Conservation (phyloP, 2,329 filamentous ascomycete genomes). For the Epichloe glyceriae region DNA sequence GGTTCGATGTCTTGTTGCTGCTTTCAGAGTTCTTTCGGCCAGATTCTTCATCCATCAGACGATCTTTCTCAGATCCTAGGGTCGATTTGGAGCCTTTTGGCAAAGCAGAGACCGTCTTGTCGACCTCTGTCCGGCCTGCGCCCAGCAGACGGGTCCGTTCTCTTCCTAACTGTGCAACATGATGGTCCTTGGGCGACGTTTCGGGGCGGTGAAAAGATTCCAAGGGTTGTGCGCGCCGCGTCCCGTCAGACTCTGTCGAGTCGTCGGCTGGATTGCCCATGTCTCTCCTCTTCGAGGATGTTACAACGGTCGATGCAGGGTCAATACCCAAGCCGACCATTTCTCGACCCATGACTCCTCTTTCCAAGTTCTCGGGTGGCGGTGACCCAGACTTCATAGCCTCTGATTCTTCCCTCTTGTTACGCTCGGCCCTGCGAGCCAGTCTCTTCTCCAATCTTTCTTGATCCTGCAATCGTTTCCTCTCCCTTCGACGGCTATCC, state of each 20-base stretch:
- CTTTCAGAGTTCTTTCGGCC: constrained; percentile 42
- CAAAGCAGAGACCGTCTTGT: constrained; percentile 13
- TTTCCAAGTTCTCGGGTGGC: constrained; percentile 43
- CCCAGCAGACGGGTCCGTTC: not conserved
- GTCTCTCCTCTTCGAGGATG: constrained; percentile 37
- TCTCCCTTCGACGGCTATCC: constrained; percentile 67
- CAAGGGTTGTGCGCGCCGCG: constrained; percentile 11
- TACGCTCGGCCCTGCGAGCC: constrained; percentile 53
- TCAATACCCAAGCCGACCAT: constrained; percentile 43
- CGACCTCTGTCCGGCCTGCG: constrained; percentile 3
- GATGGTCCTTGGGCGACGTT: constrained; percentile 9
- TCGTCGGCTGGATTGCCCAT: constrained; percentile 12
- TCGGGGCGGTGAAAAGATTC: constrained; percentile 20
- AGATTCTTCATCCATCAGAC: constrained; percentile 33
- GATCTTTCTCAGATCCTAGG: constrained; percentile 26
- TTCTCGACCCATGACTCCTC: constrained; percentile 48
- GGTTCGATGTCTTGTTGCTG: constrained; percentile 27
- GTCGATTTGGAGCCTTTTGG: constrained; percentile 29
- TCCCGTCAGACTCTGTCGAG: constrained; percentile 12
- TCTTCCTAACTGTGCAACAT: not conserved
- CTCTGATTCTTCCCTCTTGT: constrained; percentile 43
- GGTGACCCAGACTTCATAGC: constrained; percentile 37
- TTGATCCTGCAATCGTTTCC: constrained; percentile 55
- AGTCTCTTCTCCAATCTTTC: constrained; percentile 54
- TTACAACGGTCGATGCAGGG: constrained; percentile 40